Conservation (phyloP, 495 filamentous ascomycete species). For the Tuber brumale region DNA sequence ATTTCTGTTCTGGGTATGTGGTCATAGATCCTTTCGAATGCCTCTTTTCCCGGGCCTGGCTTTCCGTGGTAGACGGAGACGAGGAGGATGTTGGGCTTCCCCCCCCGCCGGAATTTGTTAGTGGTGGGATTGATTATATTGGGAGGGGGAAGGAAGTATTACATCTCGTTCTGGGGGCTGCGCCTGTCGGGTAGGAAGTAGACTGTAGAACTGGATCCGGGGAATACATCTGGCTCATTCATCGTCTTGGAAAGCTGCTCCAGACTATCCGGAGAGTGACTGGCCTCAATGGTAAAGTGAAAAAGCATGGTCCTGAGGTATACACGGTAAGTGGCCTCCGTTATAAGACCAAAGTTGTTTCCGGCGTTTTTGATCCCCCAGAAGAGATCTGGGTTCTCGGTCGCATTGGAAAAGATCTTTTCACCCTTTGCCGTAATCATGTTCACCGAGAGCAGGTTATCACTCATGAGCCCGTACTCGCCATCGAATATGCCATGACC, state of each 20-base stretch:
- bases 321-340: slow-evolving; percentile 46
- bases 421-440: slow-evolving; percentile 56
- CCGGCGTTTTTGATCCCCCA: slow-evolving; percentile 21
- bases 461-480: slow-evolving; percentile 54
- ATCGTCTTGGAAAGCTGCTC: slow-evolving; percentile 7
- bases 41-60: neutral
- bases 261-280: slow-evolving; percentile 6
- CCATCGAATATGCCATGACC: slow-evolving; percentile 58
- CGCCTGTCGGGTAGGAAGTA: slow-evolving; percentile 10
- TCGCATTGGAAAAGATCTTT: slow-evolving; percentile 42
- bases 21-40: slow-evolving; percentile 7
- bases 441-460: slow-evolving; percentile 51
- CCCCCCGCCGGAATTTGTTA: neutral
- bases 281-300: slow-evolving; percentile 5
- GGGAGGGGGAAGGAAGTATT: neutral
- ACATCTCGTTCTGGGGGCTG: neutral
- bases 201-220: neutral
- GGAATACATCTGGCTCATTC: slow-evolving; percentile 53
- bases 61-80: neutral
- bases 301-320: slow-evolving; percentile 39
- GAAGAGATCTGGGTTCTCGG: slow-evolving; percentile 37
- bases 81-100: neutral
- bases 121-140: neutral
- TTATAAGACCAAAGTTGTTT: slow-evolving; percentile 24
- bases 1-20: slow-evolving; percentile 9